Percentiles rank a stretch among this genome's conserved stretches.
phyloP scores from a whole-genome alignment of 805 yeast genomes.

The Metschnikowia colocasiae region DNA sequence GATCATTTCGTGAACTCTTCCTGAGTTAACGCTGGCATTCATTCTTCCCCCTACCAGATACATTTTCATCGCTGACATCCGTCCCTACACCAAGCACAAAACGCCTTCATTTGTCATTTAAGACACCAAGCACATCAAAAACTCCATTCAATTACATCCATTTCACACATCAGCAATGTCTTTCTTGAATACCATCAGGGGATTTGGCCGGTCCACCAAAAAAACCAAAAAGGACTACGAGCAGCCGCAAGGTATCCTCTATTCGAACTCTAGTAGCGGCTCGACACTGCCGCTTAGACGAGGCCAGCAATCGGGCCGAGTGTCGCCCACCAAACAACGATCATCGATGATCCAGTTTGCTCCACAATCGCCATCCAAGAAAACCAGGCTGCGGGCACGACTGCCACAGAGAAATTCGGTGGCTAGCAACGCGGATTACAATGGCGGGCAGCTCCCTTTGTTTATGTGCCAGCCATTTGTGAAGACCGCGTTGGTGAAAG shows the following conservation, averaged over 20 bases:
- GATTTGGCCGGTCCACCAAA: constrained; percentile 44
- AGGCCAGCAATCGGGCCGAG: constrained; percentile 37
- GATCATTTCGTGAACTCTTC: constrained; percentile 1
- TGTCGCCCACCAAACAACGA: constrained; percentile 35
- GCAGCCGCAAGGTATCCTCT: constrained; percentile 27
- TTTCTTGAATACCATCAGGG: constrained; percentile 45
- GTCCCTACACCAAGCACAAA: background rate
- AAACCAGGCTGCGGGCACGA: constrained; percentile 15
- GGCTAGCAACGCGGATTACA: constrained; percentile 1
- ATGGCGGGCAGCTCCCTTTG: constrained; percentile 44
- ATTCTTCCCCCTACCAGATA: background rate
- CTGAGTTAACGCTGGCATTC: background rate
- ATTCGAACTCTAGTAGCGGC: constrained; percentile 25
- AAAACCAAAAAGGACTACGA: constrained; percentile 37
- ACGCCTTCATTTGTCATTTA: background rate
- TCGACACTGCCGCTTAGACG: constrained; percentile 37
- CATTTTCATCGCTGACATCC: background rate
- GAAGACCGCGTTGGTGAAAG: constrained; percentile 90
- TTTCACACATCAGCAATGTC: constrained; percentile 31
- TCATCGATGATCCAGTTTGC: constrained; percentile 23
- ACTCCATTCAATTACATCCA: background rate
- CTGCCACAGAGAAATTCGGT: constrained; percentile 16
- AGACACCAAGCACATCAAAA: background rate
- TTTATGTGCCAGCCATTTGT: constrained; percentile 92
- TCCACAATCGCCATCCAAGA: constrained; percentile 23